Evolutionary conservation across 345 rosid genomes (phyloP).

Genomic region (Ceriops zippeliana): DNA sequence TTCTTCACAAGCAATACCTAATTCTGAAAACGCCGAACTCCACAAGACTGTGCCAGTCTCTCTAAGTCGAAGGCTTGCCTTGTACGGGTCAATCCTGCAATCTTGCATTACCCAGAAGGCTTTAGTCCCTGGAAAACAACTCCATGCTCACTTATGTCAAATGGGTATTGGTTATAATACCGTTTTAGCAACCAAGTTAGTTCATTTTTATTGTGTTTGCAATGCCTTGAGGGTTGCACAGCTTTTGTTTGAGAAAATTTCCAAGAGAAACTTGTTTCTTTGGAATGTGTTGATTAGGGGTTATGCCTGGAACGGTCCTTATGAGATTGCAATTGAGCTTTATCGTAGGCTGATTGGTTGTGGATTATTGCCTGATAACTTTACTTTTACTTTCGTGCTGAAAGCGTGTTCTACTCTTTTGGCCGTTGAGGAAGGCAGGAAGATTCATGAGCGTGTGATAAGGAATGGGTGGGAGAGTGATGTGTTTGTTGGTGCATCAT

Average conservation of each 20-base stretch:
- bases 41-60: not conserved
- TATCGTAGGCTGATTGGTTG: conserved; percentile 23
- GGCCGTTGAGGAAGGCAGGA: conserved; percentile 31
- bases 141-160: conserved; percentile 28
- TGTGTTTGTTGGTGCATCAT: conserved; percentile 35
- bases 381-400: conserved; percentile 36
- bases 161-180: conserved; percentile 23
- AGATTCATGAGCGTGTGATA: conserved; percentile 28
- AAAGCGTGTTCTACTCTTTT: conserved; percentile 34
- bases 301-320: conserved; percentile 38
- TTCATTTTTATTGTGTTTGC: conserved; percentile 29
- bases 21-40: not conserved
- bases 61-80: not conserved
- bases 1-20: not conserved
- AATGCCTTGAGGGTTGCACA: conserved; percentile 22
- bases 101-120: conserved; percentile 28
- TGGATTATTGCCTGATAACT: conserved; percentile 30
- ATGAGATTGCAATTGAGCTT: conserved; percentile 25
- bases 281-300: conserved; percentile 40
- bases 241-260: conserved; percentile 37
- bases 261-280: conserved; percentile 25
- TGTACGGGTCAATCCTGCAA: conserved; percentile 15
- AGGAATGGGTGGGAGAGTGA: conserved; percentile 29
- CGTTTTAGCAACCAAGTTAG: conserved; percentile 28
- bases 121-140: conserved; percentile 27